Base-by-base conservation (phyloP, 768 basidiomycete genomes). In the Trametopsis cervina region DNA sequence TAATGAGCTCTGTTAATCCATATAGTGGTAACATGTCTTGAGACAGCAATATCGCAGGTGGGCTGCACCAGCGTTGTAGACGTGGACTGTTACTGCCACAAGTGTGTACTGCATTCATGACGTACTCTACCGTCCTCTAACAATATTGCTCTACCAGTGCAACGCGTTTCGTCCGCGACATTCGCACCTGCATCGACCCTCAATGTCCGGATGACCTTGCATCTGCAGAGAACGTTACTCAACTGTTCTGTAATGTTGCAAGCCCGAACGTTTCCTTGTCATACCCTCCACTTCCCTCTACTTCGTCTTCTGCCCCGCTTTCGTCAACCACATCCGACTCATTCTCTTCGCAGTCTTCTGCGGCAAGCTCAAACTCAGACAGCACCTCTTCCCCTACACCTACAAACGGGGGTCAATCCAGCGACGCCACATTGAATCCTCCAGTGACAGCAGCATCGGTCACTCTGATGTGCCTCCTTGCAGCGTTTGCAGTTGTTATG, bases 181-280 rank as follows among this genome's bases (percentile, higher is more conserved):
- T 54, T 4, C 44, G 44, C 4, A 35, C 39, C 44, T 54, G 53
- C 41, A 37, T 54, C 20, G 10, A 23, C 4, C 12, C 29, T 20
- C 25, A 40, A 35, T 54, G 53, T 33, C 13, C 21, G 4, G 37
- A 33, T 15, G 49, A 54, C 24, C 33, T 54, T 6, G 23, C 53
- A 15, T 35, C 25, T 24, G 50, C 49, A 15, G 53, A 54, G 22
- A 40, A 18, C 26, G 21, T 54, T 7, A 44, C 53, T n/a, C 45
- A 51, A 22, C 53, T 42, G 24, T 54, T 54, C 46, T 54, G 53
- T 36, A 46, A 50, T 37, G 27, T 51, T 22, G 53, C 53, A 18
- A 50, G 44, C 21, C 41, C 53, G 26, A 54, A 44, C 46, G 49
- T 51, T 4, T 50, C 53, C 15, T 42, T 54, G 2, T 54, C 53